These are phyloP conservation scores for Aegilops sharonensis DNA, from an alignment of 176 grass and related monocot species.

Conservation along the genomic window DNA sequence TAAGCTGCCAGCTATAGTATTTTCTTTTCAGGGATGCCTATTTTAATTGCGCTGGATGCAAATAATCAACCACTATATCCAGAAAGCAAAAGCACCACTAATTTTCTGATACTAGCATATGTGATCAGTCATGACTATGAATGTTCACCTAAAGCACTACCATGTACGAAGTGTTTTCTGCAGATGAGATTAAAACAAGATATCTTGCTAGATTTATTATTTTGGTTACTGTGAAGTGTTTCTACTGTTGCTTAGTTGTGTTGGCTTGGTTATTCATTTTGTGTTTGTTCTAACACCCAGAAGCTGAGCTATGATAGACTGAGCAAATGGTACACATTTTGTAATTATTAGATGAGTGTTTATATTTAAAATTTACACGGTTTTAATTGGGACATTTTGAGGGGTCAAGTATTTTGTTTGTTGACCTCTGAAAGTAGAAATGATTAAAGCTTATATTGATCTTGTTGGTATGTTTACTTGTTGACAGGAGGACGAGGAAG, in stretches of 20 bases:
- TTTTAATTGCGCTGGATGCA: not conserved
- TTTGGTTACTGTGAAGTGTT: no score
- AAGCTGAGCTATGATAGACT: not conserved
- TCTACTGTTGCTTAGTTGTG: no score
- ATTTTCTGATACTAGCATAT: not conserved
- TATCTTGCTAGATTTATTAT: no score
- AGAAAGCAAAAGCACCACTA: not conserved
- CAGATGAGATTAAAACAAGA: no score
- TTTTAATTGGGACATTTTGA: not conserved
- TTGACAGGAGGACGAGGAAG: constrained; percentile 40
- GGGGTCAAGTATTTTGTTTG: not conserved
- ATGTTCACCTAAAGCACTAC: not conserved
- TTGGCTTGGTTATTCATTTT: not conserved
- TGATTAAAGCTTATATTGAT: not conserved
- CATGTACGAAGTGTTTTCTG: not conserved
- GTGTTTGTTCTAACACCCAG: not conserved
- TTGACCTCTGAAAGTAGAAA: not conserved
- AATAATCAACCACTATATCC: not conserved
- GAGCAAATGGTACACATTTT: not conserved
- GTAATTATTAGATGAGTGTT: not conserved
- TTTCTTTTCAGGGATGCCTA: not conserved
- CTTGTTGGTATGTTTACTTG: constrained; percentile 9
- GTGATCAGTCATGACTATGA: not conserved
- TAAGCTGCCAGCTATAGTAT: not conserved
- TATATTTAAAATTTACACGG: not conserved